These are phyloP conservation scores for Clonostachys chloroleuca DNA, from an alignment of 2,329 filamentous ascomycete species.

Conservation along the genomic window DNA sequence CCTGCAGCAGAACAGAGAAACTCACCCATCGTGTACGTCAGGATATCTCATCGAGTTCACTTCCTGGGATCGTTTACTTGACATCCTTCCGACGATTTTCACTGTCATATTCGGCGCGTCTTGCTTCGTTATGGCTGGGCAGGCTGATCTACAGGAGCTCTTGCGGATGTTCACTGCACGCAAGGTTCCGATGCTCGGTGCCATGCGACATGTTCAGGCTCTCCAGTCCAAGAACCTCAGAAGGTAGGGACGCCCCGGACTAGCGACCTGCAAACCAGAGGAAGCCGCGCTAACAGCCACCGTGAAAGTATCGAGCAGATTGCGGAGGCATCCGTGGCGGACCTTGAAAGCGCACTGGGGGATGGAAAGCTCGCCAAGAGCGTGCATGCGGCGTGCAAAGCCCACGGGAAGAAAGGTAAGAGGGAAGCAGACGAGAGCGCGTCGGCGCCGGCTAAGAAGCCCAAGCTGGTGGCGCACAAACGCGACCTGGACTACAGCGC, in stretches of 20 bases:
- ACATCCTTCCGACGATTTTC: too few species aligned
- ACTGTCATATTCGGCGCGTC: not conserved
- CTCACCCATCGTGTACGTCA: too few species aligned
- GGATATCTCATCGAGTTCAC: too few species aligned
- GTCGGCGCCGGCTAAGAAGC: conserved; percentile 17
- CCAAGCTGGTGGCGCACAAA: conserved; percentile 23
- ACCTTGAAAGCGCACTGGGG: conserved; percentile 38
- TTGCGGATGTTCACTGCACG: conserved; percentile 55
- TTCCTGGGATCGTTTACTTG: too few species aligned
- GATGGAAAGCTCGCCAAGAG: conserved; percentile 45
- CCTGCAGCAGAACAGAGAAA: too few species aligned
- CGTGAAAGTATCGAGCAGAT: conserved; percentile 46
- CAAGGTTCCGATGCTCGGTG: conserved; percentile 54
- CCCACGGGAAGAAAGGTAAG: conserved; percentile 37
- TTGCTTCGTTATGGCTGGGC: conserved; percentile 39
- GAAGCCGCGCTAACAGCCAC: conserved; percentile 2
- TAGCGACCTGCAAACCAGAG: too few species aligned
- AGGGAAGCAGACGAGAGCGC: conserved; percentile 15
- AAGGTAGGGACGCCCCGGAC: conserved; percentile 35
- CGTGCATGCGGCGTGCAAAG: conserved; percentile 50
- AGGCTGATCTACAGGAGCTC: conserved; percentile 57
- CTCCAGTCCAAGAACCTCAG: conserved; percentile 49
- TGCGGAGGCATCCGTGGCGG: conserved; percentile 38
- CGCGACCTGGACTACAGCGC: conserved; percentile 30
- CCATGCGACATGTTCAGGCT: conserved; percentile 53